phyloP scores from a whole-genome alignment of 495 filamentous ascomycete species.

The Lichenothelia convexa region DNA sequence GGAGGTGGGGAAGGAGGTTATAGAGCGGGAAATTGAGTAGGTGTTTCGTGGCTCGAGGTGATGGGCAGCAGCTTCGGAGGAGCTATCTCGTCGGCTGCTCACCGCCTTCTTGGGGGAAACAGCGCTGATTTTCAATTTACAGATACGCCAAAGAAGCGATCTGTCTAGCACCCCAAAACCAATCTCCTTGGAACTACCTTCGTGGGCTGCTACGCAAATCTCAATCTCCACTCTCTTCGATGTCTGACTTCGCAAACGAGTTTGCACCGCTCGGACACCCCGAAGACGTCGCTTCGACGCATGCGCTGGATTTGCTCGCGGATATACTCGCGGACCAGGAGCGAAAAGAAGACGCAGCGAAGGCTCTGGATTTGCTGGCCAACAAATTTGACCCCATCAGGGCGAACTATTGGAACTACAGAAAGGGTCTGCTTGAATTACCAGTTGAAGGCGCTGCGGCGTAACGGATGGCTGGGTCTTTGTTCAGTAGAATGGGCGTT shows the following conservation, averaged over 20 bases:
- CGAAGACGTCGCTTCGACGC: conserved; percentile 31
- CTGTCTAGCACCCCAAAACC: conserved; percentile 71
- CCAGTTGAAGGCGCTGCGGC: conserved; percentile 1
- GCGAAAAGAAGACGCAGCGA: conserved; percentile 35
- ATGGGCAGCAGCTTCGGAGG: no score
- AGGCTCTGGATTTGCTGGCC: conserved; percentile 52
- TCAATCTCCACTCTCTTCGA: conserved; percentile 33
- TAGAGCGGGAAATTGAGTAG: conserved; percentile 57
- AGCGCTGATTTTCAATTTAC: no score
- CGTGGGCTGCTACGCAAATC: conserved; percentile 53
- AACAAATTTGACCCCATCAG: conserved; percentile 82
- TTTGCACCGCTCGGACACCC: conserved; percentile 39
- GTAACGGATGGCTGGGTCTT: no score
- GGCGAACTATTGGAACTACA: conserved; percentile 81
- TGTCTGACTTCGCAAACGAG: conserved; percentile 44
- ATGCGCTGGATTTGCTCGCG: conserved; percentile 81
- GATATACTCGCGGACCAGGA: conserved; percentile 52
- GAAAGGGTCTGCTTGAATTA: conserved; percentile 30
- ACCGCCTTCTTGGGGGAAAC: no score
- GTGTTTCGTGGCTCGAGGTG: neutral
- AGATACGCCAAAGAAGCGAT: conserved; percentile 48
- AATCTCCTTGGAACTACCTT: conserved; percentile 83
- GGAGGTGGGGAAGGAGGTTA: conserved; percentile 32
- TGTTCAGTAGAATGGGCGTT: no score
- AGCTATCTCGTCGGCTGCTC: conserved; percentile 4